Evolutionary conservation across 352 stramenopile genomes (phyloP).

Genomic region (Phytophthora citrophthora): DNA sequence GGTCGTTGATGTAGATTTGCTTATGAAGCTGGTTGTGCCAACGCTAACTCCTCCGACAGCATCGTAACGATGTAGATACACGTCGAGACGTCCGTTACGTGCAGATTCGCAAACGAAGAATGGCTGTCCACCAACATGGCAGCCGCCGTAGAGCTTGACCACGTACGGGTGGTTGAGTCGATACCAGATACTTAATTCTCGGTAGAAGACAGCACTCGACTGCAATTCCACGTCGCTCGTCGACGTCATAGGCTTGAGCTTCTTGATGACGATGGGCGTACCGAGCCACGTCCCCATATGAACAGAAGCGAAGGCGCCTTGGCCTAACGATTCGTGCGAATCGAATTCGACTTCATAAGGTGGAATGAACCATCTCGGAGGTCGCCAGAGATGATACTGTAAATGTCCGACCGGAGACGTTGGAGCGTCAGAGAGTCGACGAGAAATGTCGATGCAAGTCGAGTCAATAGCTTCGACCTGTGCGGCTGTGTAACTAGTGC

Average conservation of each 20-base stretch:
- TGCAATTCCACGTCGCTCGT: neutral
- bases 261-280: conserved; percentile 45
- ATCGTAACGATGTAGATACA: conserved; percentile 31
- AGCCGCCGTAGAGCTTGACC: conserved; percentile 42
- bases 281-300: conserved; percentile 40
- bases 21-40: conserved; percentile 1
- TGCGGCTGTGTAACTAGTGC: conserved; percentile 28
- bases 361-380: conserved; percentile 45
- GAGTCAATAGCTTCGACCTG: conserved; percentile 28
- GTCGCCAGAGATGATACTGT: conserved; percentile 13
- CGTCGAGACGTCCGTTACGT: conserved; percentile 29
- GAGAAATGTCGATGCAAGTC: conserved; percentile 24
- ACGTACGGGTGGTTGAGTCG: conserved; percentile 40
- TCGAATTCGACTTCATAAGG: conserved; percentile 45
- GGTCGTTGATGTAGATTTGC: conserved; percentile 13
- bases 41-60: conserved; percentile 6
- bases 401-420: neutral
- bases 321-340: conserved; percentile 26
- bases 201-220: conserved; percentile 34
- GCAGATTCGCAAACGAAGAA: conserved; percentile 47
- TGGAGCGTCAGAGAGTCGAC: conserved; percentile 17
- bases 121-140: conserved; percentile 37
- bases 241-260: conserved; percentile 8
- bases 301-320: conserved; percentile 39
- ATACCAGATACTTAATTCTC: conserved; percentile 41